phyloP scores from a whole-genome alignment of 2,329 filamentous ascomycete species.

The Talaromyces amestolkiae region DNA sequence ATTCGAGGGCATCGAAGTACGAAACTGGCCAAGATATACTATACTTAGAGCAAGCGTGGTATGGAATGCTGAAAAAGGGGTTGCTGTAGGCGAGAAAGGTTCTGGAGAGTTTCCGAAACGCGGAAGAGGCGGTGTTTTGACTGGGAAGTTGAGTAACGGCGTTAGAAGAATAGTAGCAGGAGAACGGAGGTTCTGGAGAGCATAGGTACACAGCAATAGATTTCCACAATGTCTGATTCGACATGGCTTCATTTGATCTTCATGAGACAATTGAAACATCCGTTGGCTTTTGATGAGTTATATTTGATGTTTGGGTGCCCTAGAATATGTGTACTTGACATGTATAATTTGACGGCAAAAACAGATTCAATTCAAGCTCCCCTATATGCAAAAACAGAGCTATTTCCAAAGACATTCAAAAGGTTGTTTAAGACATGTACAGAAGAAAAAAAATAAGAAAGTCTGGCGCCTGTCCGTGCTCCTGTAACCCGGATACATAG shows the following conservation, averaged over 20 bases:
- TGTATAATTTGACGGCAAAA: not conserved
- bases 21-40: not conserved
- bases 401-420: not conserved
- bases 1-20: not conserved
- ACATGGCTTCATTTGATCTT: not conserved
- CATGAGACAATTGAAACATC: not conserved
- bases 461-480: slow-evolving; percentile 10
- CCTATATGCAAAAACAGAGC: not conserved
- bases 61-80: not conserved
- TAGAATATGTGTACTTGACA: too few relatives aligned
- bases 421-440: not conserved
- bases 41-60: not conserved
- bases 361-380: not conserved
- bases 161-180: not conserved
- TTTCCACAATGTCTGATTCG: not conserved
- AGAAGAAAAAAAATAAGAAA: not conserved
- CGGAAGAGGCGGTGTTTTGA: not conserved
- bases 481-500: slow-evolving; percentile 4
- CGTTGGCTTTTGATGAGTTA: not conserved
- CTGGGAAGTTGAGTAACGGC: not conserved
- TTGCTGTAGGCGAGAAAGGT: not conserved
- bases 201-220: not conserved
- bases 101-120: not conserved
- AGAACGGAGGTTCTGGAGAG: not conserved
- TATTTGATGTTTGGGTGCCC: not conserved